Evolutionary conservation across 2,329 filamentous ascomycete genomes (phyloP).

Genomic region (Xenoacremonium recifei): DNA sequence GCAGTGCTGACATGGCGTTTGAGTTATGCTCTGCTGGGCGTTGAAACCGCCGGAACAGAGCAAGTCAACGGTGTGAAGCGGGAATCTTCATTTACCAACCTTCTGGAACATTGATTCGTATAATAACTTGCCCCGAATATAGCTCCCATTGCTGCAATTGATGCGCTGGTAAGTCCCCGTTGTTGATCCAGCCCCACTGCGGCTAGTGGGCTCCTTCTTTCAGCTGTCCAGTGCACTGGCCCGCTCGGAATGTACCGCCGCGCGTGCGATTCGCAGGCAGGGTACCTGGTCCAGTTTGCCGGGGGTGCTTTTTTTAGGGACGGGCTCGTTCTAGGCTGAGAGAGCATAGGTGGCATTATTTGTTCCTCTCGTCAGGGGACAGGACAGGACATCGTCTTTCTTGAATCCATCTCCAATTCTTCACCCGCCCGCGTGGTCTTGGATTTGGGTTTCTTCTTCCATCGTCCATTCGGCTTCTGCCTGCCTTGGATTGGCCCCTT

Average conservation of each 20-base stretch:
- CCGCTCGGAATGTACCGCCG: constrained; percentile 1
- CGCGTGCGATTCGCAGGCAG: constrained; percentile 1
- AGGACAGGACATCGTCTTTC: constrained; percentile 25
- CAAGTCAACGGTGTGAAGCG: no score
- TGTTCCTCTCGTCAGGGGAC: constrained; percentile 19
- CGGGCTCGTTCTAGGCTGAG: not conserved
- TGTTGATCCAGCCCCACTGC: no score
- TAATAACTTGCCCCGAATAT: no score
- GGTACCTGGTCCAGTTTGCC: no score
- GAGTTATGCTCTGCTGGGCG: no score
- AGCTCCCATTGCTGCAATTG: no score
- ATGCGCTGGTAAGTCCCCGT: no score
- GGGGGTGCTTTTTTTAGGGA: not conserved
- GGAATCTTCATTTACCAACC: not conserved
- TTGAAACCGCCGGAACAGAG: not conserved
- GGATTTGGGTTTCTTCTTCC: constrained; percentile 16
- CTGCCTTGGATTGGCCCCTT: constrained; percentile 18
- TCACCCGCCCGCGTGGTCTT: constrained; percentile 16
- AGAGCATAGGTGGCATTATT: constrained; percentile 30
- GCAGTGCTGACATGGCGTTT: no score
- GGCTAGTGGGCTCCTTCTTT: no score
- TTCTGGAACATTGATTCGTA: no score
- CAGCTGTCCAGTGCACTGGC: no score
- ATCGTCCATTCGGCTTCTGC: constrained; percentile 21
- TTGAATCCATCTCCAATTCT: constrained; percentile 21